Evolutionary conservation across 495 filamentous ascomycete species (phyloP).

Genomic region (Podospora tetraspora): DNA sequence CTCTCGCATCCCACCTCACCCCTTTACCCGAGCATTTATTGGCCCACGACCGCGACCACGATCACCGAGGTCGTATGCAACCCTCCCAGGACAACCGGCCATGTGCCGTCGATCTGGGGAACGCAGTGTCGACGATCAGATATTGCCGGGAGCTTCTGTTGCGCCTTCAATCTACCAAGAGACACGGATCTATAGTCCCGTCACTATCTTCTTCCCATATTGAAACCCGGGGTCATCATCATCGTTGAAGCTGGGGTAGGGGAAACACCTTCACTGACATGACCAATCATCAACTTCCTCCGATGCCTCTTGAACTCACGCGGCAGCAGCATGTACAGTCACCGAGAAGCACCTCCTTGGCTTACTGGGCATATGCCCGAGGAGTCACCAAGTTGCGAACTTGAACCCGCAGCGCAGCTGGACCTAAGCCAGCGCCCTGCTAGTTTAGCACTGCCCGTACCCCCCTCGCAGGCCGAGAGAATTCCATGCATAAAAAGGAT

Average conservation of each 20-base stretch:
- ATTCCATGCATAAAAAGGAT: neutral
- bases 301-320: neutral
- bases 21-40: conserved; percentile 17
- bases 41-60: neutral
- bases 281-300: neutral
- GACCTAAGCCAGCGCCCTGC: neutral
- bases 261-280: neutral
- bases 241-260: neutral
- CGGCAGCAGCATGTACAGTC: neutral
- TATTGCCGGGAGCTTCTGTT: conserved; percentile 6
- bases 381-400: neutral
- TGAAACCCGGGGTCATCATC: neutral
- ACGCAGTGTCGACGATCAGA: conserved; percentile 6
- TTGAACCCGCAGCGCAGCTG: neutral
- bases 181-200: neutral
- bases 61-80: conserved; percentile 1
- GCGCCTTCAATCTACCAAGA: neutral
- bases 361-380: neutral
- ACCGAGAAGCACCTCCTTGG: neutral
- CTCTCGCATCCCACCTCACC: conserved; percentile 10
- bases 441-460: neutral
- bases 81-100: neutral
- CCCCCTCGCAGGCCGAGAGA: neutral
- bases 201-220: neutral
- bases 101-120: conserved; percentile 26